Conservation (phyloP, 1,284 basidiomycete genomes). For the Trichosporon sp. region DNA sequence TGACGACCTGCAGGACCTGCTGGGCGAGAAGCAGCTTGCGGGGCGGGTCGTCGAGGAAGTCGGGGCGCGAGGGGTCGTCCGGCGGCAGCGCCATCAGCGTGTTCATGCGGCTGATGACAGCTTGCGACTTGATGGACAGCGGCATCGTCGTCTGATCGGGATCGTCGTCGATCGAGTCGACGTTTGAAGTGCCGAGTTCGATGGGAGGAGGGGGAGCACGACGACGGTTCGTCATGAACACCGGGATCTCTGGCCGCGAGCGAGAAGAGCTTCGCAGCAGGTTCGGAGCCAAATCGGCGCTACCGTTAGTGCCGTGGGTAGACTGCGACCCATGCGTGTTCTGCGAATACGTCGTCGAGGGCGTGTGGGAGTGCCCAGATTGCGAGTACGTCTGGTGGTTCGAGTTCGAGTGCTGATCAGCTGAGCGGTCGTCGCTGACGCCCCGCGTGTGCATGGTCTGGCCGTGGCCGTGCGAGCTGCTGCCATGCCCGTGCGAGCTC, state of each 20-base stretch:
- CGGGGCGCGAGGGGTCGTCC: constrained; percentile 59
- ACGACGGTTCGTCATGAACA: constrained; percentile 19
- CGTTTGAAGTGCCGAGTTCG: constrained; percentile 17
- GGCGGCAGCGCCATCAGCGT: constrained; percentile 57
- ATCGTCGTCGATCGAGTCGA: constrained; percentile 21
- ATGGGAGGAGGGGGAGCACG: constrained; percentile 20
- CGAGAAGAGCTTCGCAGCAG: not conserved
- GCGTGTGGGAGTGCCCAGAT: not conserved
- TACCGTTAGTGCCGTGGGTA: constrained; percentile 2
- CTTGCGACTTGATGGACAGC: not conserved
- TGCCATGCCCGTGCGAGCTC: not conserved
- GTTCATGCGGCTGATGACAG: constrained; percentile 49
- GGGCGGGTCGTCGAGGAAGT: constrained; percentile 73
- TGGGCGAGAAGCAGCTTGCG: constrained; percentile 77
- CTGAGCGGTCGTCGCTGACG: constrained; percentile 3
- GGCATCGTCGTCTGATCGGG: constrained; percentile 2
- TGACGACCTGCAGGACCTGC: constrained; percentile 88
- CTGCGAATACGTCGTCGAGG: not conserved
- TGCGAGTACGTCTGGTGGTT: constrained; percentile 1
- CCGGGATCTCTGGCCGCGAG: constrained; percentile 14
- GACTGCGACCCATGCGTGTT: not conserved
- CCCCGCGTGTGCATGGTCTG: not conserved
- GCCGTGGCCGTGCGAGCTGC: constrained; percentile 2
- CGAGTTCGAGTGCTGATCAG: constrained; percentile 7
- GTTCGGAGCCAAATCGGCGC: not conserved